Conservation (phyloP, 306 rosid species). For the Prunus mira region DNA sequence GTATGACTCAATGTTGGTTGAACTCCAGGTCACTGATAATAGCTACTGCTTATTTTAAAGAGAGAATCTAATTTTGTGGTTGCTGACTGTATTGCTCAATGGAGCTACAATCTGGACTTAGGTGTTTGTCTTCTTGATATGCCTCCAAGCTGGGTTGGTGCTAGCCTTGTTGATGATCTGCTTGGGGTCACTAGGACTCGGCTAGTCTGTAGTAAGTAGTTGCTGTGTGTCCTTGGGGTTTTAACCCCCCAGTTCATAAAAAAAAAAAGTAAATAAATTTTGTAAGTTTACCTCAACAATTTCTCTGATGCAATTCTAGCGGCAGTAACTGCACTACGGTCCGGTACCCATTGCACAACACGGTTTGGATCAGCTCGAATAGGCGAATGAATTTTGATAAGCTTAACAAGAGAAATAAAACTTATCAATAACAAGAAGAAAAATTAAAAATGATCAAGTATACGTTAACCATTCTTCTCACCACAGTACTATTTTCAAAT, state of each 20-base stretch:
- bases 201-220: too few species aligned
- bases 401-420: constrained; percentile 44
- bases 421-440: constrained; percentile 10
- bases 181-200: too few species aligned
- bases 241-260: too few species aligned
- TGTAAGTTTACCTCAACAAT: constrained; percentile 49
- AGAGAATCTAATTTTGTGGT: not conserved
- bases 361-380: constrained; percentile 89
- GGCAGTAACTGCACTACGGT: constrained; percentile 43
- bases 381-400: constrained; percentile 94
- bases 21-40: not conserved
- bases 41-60: not conserved
- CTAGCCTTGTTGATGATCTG: too few species aligned
- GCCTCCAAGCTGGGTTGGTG: too few species aligned
- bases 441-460: constrained; percentile 8
- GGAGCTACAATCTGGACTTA: too few species aligned
- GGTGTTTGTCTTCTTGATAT: too few species aligned
- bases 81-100: too few species aligned
- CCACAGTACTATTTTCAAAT: constrained; percentile 10
- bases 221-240: too few species aligned
- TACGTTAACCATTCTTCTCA: constrained; percentile 1
- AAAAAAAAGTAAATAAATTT: not conserved
- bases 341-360: constrained; percentile 79
- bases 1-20: not conserved
- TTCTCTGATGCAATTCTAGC: constrained; percentile 90